Evolutionary conservation across 345 rosid genomes (phyloP).

Genomic region (Carallia pectinifolia): DNA sequence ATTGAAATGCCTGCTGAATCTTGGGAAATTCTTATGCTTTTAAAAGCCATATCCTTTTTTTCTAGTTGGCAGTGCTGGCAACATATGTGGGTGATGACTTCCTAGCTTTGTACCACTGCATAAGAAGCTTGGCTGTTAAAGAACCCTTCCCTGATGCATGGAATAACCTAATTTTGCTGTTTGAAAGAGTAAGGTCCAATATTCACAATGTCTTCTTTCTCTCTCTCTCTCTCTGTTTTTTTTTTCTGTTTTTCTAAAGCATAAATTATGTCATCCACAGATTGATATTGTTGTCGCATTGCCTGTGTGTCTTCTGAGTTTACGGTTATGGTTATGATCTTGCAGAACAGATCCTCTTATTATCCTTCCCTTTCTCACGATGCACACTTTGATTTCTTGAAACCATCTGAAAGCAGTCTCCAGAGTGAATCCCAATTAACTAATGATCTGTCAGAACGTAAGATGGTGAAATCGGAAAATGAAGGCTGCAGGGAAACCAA

Average conservation of each 20-base stretch:
- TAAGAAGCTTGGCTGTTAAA: constrained; percentile 90
- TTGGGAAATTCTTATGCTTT: not conserved
- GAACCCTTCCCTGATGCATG: constrained; percentile 93
- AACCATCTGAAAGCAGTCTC: constrained; percentile 43
- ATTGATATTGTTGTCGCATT: constrained; percentile 4
- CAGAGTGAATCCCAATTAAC: constrained; percentile 16
- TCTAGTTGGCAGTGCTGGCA: constrained; percentile 86
- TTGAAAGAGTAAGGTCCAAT: constrained; percentile 65
- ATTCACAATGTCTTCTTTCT: not conserved
- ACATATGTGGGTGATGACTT: constrained; percentile 83
- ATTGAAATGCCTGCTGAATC: not conserved
- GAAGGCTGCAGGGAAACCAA: constrained; percentile 26
- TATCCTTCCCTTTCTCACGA: constrained; percentile 37
- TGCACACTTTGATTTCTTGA: constrained; percentile 55
- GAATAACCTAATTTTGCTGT: constrained; percentile 68
- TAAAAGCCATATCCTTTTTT: constrained; percentile 4
- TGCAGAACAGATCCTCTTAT: constrained; percentile 71
- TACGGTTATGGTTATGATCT: constrained; percentile 35
- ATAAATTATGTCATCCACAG: constrained; percentile 7
- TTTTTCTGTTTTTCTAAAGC: not conserved
- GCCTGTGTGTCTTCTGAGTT: constrained; percentile 19
- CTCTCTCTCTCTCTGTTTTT: no score
- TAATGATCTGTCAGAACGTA: constrained; percentile 20
- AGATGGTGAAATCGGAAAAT: constrained; percentile 27
- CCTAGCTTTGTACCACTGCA: constrained; percentile 83